phyloP scores from a whole-genome alignment of 257 asterid species.

The Salvia rosmarinus region DNA sequence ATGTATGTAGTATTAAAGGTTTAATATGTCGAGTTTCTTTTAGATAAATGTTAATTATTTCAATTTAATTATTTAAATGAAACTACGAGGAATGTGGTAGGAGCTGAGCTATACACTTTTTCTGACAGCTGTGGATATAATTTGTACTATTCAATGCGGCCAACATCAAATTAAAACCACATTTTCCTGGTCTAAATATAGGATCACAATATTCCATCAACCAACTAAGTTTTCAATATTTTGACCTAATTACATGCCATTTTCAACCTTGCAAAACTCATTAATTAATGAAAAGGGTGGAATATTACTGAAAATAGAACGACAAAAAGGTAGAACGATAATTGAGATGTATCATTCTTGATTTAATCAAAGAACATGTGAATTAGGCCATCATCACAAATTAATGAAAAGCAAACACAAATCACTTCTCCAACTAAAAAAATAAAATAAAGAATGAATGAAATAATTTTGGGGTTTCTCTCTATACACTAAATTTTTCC shows the following conservation, averaged over 20 bases:
- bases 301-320: not conserved
- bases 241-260: slow-evolving; percentile 26
- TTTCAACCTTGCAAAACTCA: slow-evolving; percentile 26
- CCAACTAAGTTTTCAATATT: too few species aligned
- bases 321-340: too few species aligned
- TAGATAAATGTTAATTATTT: not conserved
- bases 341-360: not conserved
- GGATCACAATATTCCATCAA: slow-evolving; percentile 27
- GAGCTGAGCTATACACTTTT: slow-evolving; percentile 6
- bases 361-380: not conserved
- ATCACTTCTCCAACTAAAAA: not conserved
- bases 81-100: slow-evolving; percentile 38
- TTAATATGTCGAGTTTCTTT: not conserved
- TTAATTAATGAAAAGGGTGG: not conserved
- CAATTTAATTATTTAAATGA: slow-evolving; percentile 24
- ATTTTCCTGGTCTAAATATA: slow-evolving; percentile 12
- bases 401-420: not conserved
- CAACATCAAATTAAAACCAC: slow-evolving; percentile 9
- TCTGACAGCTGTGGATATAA: slow-evolving; percentile 32
- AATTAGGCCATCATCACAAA: not conserved
- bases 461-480: slow-evolving; percentile 23
- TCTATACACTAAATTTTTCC: not conserved
- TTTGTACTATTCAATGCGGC: slow-evolving; percentile 3
- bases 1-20: too few species aligned
- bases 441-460: slow-evolving; percentile 13